Evolutionary conservation across 2,329 filamentous ascomycete species (phyloP).

Genomic region (Fusarium sp.): DNA sequence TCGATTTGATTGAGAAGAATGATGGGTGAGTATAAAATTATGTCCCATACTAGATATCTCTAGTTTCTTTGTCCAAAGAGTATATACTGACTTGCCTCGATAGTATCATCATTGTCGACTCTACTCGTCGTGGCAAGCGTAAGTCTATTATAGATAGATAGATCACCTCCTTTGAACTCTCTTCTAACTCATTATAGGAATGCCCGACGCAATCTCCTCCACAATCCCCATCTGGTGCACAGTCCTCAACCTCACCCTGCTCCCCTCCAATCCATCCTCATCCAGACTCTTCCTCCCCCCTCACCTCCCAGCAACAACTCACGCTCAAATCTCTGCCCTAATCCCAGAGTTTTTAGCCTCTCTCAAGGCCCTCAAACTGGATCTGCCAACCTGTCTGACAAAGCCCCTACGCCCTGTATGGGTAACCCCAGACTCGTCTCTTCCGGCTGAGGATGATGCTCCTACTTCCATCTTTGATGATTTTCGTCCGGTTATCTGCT

Average conservation of each 20-base stretch:
- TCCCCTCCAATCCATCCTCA: constrained; percentile 64
- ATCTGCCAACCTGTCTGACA: constrained; percentile 66
- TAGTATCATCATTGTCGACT: constrained; percentile 88
- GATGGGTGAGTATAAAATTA: constrained; percentile 68
- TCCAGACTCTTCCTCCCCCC: constrained; percentile 77
- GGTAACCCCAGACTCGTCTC: constrained; percentile 77
- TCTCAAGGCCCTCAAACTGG: constrained; percentile 67
- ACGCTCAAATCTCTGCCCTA: constrained; percentile 78
- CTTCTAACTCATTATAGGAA: background rate
- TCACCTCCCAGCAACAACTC: constrained; percentile 76
- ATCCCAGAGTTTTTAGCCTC: constrained; percentile 67
- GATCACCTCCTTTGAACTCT: too few species aligned
- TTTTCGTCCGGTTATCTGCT: constrained; percentile 82
- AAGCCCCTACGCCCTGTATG: constrained; percentile 84
- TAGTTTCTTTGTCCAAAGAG: background rate
- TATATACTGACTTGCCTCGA: background rate
- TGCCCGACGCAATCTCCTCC: constrained; percentile 95
- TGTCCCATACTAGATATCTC: background rate
- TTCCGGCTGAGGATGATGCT: constrained; percentile 50
- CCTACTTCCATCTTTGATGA: constrained; percentile 59
- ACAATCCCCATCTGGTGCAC: constrained; percentile 95
- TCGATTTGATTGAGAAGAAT: constrained; percentile 73
- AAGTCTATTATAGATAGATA: constrained; percentile 44
- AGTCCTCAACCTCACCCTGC: constrained; percentile 84
- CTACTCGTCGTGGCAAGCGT: constrained; percentile 90